phyloP scores from a whole-genome alignment of 495 filamentous ascomycete genomes.

The Cercophora scortea region DNA sequence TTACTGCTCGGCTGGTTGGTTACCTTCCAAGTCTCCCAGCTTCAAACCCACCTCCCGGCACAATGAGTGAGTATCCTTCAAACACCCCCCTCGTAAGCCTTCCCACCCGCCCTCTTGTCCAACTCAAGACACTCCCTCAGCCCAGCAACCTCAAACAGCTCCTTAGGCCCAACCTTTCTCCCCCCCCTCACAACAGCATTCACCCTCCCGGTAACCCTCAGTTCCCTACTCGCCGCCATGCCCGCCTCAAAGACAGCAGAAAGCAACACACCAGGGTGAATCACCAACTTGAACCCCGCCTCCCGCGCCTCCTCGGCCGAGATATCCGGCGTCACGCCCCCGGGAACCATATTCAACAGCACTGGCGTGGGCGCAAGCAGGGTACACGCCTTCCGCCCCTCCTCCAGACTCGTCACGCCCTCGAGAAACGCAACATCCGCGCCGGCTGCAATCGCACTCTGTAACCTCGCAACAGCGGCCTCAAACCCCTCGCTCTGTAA shows the following conservation, averaged over 20 bases:
- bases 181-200: conserved; percentile 17
- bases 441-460: conserved; percentile 48
- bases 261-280: conserved; percentile 48
- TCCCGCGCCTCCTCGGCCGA: conserved; percentile 46
- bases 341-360: conserved; percentile 57
- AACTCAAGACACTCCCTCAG: conserved; percentile 36
- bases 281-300: conserved; percentile 58
- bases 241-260: conserved; percentile 48
- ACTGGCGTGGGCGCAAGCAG: conserved; percentile 34
- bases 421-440: conserved; percentile 62
- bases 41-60: no score
- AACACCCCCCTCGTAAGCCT: conserved; percentile 18
- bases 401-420: conserved; percentile 49
- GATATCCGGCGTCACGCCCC: conserved; percentile 51
- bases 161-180: conserved; percentile 51
- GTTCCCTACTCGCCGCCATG: conserved; percentile 31
- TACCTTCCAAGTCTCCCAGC: no score
- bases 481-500: conserved; percentile 57
- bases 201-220: conserved; percentile 41
- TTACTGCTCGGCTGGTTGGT: no score
- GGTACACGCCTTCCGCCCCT: conserved; percentile 15
- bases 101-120: conserved; percentile 20
- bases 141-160: conserved; percentile 50
- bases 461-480: conserved; percentile 48
- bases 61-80: no score